Base-by-base conservation (phyloP, 2,329 filamentous ascomycete species). In the Fusarium sp. region DNA sequence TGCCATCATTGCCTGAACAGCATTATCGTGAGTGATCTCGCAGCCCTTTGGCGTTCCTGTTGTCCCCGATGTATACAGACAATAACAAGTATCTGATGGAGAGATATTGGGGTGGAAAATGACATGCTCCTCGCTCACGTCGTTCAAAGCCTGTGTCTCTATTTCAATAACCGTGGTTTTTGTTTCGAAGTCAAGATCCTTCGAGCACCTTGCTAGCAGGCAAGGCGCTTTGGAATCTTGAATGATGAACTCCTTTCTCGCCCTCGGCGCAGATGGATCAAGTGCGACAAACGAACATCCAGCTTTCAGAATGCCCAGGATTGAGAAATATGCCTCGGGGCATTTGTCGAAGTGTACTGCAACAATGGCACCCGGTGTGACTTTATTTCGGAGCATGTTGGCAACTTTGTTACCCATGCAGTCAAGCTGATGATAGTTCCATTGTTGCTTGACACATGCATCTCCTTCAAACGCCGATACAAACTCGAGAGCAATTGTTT, bases 1-100 rank as follows among this genome's bases (percentile, higher is more conserved):
- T 0, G 94, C 91, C 59, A 95, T 88, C 89, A 98, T 94, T 31
- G 94, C 94, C 79, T 98, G 95, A 0, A 97, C 92, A 0, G 93
- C 90, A 79, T 97, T 98, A 56, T 94, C 90, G 76, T 98, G 95
- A 0, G 93, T 97, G 50, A 98, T 90, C 65, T 96, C 90, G 73
- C 94, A 97, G 4, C 94, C 94, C 75, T 97, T 97, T 0, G 94
- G 94, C 0, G 90, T 93, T 5, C 94, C 94, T 0, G 94, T 97
- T 0, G 94, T 97, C 7, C 94, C 94, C 7, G 93, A 95, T 0
- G 94, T 97, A 79, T 97, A 97, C 2, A 97, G 85, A 65, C 93
- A 95, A 78, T 97, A 97, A 74, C 92, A 94, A 0, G 90, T 89
- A 71, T 91, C 88, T 27, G 87, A 83, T 18, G 79, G 78, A n/a